Evolutionary conservation across 192 early-diverging fungal species (phyloP), one percentile per base, ranked within the genome.

Genomic region (Entophlyctis luteolus): DNA sequence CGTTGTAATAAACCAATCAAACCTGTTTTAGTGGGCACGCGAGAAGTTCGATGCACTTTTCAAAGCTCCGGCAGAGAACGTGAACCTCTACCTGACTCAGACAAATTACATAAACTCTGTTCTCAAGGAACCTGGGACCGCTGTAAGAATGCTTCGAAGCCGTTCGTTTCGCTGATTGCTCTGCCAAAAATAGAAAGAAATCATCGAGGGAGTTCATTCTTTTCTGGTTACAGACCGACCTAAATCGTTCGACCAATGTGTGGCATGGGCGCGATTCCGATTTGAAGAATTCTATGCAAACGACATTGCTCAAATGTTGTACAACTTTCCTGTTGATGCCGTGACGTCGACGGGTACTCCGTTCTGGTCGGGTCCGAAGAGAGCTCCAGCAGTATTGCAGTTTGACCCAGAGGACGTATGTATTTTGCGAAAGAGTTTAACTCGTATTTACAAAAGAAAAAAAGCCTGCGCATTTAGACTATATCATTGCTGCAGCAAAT

Each of bases 1-100:
- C 39, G 8, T 8, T 49, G n/a, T 58, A 46, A 27, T 27, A 34
- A 93, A 92, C 71, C 86, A n/a, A n/a, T n/a, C n/a, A n/a, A n/a
- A n/a, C n/a, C n/a, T n/a, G n/a, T n/a, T n/a, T n/a, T n/a, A 96
- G 75, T 99, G 97, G 97, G 91, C 93, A 8, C 93, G 97, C 55
- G 95, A 99, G 72, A 75, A 90, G 62, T 99, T 99, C 77, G 93
- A 95, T 63, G 95, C 92, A 0, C 79, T 94, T 63, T 99, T 98
- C 83, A 81, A 78, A 48, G 86, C 91, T 70, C 91, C 94, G 5
- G 89, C 92, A 2, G 94, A 98, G 72, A 96, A 91, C 78, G 94
- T 92, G 59, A 99, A 99, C 79, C 45, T 90, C 25, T 98, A 94
- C 70, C 83, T 99, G 37, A 89, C 87, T 50, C 86, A 93, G 48